Conservation (phyloP, 176 grass and related monocot genomes). For the Coix lacrymajobi region DNA sequence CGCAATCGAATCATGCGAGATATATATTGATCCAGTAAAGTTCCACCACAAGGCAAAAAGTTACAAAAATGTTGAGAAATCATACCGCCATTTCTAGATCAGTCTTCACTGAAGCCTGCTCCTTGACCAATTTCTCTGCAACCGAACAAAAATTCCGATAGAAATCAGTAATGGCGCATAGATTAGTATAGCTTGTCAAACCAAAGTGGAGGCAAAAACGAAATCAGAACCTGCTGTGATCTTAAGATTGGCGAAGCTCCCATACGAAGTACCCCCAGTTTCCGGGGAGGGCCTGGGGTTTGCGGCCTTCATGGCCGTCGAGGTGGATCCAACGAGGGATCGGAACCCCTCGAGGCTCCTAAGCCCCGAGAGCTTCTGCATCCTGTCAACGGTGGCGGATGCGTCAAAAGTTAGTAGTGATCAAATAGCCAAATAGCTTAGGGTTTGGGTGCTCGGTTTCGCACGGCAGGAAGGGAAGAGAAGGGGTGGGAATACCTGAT, state of each 20-base stretch:
- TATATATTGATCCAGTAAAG: constrained; percentile 7
- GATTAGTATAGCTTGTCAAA: constrained; percentile 6
- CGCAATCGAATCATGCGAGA: background rate
- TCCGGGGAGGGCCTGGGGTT: constrained; percentile 60
- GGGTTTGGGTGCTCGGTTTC: background rate
- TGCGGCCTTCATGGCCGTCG: constrained; percentile 31
- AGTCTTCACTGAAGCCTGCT: constrained; percentile 87
- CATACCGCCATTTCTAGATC: constrained; percentile 87
- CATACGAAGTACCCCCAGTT: constrained; percentile 60
- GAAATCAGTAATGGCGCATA: constrained; percentile 27
- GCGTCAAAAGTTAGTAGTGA: too few species aligned
- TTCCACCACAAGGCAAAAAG: background rate
- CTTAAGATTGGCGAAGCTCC: constrained; percentile 89
- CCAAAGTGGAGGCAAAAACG: background rate
- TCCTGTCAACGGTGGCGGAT: constrained; percentile 11
- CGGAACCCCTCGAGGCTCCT: constrained; percentile 65
- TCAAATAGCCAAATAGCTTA: too few species aligned
- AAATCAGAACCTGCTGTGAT: constrained; percentile 70
- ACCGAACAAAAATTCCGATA: constrained; percentile 23
- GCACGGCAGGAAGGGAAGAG: background rate
- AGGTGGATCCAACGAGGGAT: constrained; percentile 52
- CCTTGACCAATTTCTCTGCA: constrained; percentile 88
- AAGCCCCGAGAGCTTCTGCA: constrained; percentile 64
- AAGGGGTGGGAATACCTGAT: background rate
- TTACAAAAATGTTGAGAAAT: constrained; percentile 18